Conservation (phyloP, 805 yeast species). For the Sugiyamaella smithiae region DNA sequence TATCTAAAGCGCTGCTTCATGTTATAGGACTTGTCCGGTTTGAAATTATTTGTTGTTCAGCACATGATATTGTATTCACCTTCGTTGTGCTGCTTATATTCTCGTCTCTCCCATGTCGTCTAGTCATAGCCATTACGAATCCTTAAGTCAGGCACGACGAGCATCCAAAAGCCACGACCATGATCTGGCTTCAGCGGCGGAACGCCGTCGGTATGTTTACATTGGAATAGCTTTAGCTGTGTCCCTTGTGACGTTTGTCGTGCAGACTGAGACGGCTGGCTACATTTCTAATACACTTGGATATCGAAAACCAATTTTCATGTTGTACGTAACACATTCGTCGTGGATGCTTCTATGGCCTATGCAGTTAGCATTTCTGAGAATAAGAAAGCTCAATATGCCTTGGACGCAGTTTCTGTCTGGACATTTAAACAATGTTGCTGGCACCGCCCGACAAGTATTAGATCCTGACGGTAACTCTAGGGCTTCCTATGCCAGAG, state of each 20-base stretch:
- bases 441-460: slow-evolving; percentile 27
- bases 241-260: slow-evolving; percentile 60
- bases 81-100: too few relatives aligned
- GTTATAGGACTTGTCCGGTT: not conserved
- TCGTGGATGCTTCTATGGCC: slow-evolving; percentile 77
- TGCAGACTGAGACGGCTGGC: slow-evolving; percentile 78
- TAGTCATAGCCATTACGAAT: not conserved
- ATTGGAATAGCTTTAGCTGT: slow-evolving; percentile 41
- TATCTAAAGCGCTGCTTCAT: not conserved
- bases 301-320: slow-evolving; percentile 66
- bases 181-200: not conserved
- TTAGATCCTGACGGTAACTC: not conserved
- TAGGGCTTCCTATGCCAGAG: not conserved
- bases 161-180: not conserved
- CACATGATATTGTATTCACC: too few relatives aligned
- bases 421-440: slow-evolving; percentile 21
- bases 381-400: slow-evolving; percentile 43
- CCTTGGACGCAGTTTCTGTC: slow-evolving; percentile 22
- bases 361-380: slow-evolving; percentile 52
- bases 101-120: not conserved
- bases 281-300: slow-evolving; percentile 54
- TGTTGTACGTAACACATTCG: slow-evolving; percentile 65
- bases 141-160: not conserved
- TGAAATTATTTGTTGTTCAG: too few relatives aligned
- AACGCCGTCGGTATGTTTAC: slow-evolving; percentile 2